phyloP scores from a whole-genome alignment of 805 yeast species.

The Tetrapisispora namnaoensis region DNA sequence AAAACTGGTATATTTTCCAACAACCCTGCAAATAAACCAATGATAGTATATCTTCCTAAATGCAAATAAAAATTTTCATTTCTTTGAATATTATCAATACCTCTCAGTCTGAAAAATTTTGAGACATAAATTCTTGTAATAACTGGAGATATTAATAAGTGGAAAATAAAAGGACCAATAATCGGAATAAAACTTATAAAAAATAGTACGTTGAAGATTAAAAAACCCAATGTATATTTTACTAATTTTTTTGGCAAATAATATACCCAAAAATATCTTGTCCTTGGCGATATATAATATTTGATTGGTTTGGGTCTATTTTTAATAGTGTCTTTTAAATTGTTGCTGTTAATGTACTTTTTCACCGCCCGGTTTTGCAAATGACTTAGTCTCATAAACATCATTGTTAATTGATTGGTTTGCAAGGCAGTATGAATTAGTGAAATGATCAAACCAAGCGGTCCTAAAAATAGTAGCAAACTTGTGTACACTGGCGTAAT shows the following conservation, averaged over 20 bases:
- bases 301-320: slow-evolving; percentile 19
- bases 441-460: slow-evolving; percentile 22
- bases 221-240: slow-evolving; percentile 13
- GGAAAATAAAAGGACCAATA: slow-evolving; percentile 24
- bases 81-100: slow-evolving; percentile 14
- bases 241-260: slow-evolving; percentile 20
- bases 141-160: slow-evolving; percentile 20
- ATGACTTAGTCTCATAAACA: slow-evolving; percentile 25
- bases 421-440: slow-evolving; percentile 24
- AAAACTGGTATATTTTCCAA: slow-evolving; percentile 23
- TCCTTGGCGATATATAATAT: slow-evolving; percentile 21
- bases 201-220: slow-evolving; percentile 9
- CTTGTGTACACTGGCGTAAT: slow-evolving; percentile 26
- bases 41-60: slow-evolving; percentile 23
- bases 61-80: slow-evolving; percentile 16
- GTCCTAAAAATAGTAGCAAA: slow-evolving; percentile 22
- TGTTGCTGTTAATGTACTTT: slow-evolving; percentile 6
- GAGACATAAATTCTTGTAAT: slow-evolving; percentile 23
- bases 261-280: slow-evolving; percentile 23
- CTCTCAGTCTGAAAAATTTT: slow-evolving; percentile 15
- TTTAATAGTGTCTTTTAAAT: slow-evolving; percentile 1
- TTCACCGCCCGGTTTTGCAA: slow-evolving; percentile 12
- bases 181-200: slow-evolving; percentile 22
- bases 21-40: slow-evolving; percentile 24
- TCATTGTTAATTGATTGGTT: slow-evolving; percentile 24